Evolutionary conservation across 192 early-diverging fungal genomes (phyloP), one percentile per base, ranked within the genome.

Genomic region (Coemansia sp.): DNA sequence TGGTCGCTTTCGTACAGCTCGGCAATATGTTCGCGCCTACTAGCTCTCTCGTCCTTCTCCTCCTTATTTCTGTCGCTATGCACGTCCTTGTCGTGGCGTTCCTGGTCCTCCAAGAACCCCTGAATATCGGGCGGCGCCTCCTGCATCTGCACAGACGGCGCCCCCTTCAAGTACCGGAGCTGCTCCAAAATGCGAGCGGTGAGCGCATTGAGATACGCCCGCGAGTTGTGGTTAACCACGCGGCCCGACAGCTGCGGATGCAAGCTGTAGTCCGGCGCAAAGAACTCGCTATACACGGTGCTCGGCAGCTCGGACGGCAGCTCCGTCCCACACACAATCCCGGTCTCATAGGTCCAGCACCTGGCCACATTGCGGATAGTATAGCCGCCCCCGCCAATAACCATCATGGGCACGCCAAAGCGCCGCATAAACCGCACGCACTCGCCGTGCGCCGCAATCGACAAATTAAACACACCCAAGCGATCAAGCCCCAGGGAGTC

Each of bases 351-450:
- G 0, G 93, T 91, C 97, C 97, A 99, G 25, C 94, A 91, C 33
- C 96, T 77, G 10, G 94, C 89, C 2, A 99, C 97, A 68, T 99
- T 99, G n/a, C 94, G 85, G 66, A 97, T 94, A 0, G 95, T 99
- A 66, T 99, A 99, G 11, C 97, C 97, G 41, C 97, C 97, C 6
- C 97, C 97, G 43, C 97, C 97, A 23, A 99, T 83, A 21, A 98
- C 87, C 64, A 99, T 65, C 62, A 95, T 86, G 6, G 97, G 97
- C 18, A 99, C 80, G 67, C 94, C 90, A 64, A 98, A 95, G 33
- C 84, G 89, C 45, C 93, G 94, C 73, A 98, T 93, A 74, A 92
- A 99, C 45, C 89, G 84, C 10, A 96, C 91, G 35, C 95, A 93
- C 28, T 91, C 88, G 59, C 93, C 95, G 64, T 99, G 97, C 3